phyloP scores from a whole-genome alignment of 257 asterid species.

The Solanum lignicaule region DNA sequence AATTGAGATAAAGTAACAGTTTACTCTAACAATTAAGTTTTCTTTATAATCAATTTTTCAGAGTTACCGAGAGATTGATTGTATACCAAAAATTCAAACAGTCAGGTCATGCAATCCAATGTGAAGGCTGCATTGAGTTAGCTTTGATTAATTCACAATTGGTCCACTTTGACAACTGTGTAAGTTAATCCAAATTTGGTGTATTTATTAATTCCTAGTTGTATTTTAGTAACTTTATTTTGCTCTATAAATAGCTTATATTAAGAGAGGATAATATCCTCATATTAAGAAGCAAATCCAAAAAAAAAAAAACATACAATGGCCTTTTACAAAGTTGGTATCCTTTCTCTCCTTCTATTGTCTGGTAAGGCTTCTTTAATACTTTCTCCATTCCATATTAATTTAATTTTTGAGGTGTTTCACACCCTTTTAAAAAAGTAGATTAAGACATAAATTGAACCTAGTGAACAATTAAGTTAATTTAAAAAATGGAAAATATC shows the following conservation, averaged over 20 bases:
- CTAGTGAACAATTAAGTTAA: too few species aligned
- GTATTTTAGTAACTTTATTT: neutral
- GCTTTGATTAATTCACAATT: neutral
- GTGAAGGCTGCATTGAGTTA: neutral
- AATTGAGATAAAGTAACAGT: neutral
- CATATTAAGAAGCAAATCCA: neutral
- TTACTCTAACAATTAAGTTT: too few species aligned
- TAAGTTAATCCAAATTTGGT: neutral
- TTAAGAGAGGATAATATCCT: neutral
- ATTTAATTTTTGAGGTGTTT: too few species aligned
- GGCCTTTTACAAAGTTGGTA: neutral
- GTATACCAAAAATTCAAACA: neutral
- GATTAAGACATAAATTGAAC: too few species aligned
- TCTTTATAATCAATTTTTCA: too few species aligned
- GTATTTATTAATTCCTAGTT: neutral
- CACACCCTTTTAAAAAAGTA: too few species aligned
- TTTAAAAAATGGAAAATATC: too few species aligned
- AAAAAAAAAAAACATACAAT: neutral
- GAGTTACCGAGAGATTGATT: neutral
- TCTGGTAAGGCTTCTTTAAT: neutral
- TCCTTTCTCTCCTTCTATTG: neutral
- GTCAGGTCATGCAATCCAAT: neutral
- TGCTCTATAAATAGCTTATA: neutral
- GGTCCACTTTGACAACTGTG: neutral
- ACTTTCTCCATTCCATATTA: too few species aligned